phyloP scores from a whole-genome alignment of 2,329 filamentous ascomycete genomes.

The Aureobasidium subglaciale region DNA sequence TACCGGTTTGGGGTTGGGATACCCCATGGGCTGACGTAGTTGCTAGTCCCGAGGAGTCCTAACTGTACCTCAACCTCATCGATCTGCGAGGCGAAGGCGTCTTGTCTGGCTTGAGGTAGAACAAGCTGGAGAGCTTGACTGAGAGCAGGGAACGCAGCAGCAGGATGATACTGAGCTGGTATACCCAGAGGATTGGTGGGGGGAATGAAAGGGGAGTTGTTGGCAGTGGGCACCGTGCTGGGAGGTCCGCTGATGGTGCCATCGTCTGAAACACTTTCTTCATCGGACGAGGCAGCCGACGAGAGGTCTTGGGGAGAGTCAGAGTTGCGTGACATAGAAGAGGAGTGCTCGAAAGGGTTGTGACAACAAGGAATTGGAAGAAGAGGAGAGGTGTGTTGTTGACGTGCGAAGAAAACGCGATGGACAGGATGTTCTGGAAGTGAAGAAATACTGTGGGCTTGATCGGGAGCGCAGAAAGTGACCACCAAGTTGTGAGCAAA shows the following conservation, averaged over 20 bases:
- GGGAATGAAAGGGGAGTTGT: background rate
- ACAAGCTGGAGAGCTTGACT: background rate
- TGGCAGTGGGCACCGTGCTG: background rate
- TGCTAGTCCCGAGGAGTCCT: background rate
- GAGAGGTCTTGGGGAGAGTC: background rate
- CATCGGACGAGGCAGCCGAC: background rate
- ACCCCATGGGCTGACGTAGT: background rate
- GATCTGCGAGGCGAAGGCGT: background rate
- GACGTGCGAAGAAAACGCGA: background rate
- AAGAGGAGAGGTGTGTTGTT: background rate
- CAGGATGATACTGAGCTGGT: background rate
- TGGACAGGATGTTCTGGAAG: background rate
- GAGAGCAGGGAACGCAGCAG: no score
- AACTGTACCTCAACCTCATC: background rate
- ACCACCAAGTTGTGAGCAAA: background rate
- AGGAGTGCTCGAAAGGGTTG: background rate
- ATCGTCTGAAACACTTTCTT: background rate
- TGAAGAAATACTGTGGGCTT: background rate
- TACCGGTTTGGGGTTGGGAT: background rate
- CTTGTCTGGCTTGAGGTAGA: no score
- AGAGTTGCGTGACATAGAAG: background rate
- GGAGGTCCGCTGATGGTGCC: background rate
- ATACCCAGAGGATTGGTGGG: background rate
- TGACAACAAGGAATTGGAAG: background rate
- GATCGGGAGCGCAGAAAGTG: background rate